These are phyloP conservation scores for Cryoendolithus antarcticus DNA, from an alignment of 2,329 filamentous ascomycete genomes.

Conservation along the genomic window DNA sequence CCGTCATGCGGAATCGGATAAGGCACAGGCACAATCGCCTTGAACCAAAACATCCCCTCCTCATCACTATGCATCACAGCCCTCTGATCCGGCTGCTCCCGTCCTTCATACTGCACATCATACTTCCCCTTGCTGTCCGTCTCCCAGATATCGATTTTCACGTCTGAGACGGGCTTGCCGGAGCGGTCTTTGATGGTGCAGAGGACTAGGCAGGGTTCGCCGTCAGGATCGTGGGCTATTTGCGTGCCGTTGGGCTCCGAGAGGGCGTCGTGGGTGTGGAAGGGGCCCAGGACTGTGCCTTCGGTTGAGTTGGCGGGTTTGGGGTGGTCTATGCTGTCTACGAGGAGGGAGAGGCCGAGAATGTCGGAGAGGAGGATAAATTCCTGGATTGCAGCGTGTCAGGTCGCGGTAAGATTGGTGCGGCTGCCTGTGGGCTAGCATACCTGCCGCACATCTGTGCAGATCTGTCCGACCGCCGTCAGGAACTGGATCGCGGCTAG, in stretches of 20 bases:
- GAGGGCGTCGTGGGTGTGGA: slow-evolving; percentile 69
- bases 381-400: slow-evolving; percentile 17
- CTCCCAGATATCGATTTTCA: slow-evolving; percentile 75
- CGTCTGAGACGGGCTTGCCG: slow-evolving; percentile 50
- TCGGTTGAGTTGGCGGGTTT: slow-evolving; percentile 60
- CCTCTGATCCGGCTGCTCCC: slow-evolving; percentile 55
- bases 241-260: slow-evolving; percentile 41
- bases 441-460: slow-evolving; percentile 60
- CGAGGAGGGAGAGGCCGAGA: slow-evolving; percentile 64
- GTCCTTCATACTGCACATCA: slow-evolving; percentile 62
- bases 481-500: slow-evolving; percentile 62
- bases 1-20: slow-evolving; percentile 80
- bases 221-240: slow-evolving; percentile 58
- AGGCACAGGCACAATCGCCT: slow-evolving; percentile 68
- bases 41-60: slow-evolving; percentile 72
- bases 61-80: slow-evolving; percentile 58
- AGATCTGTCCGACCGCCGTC: slow-evolving; percentile 60
- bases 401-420: neutral
- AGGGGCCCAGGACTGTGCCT: slow-evolving; percentile 69
- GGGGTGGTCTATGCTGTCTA: slow-evolving; percentile 74
- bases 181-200: slow-evolving; percentile 56
- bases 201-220: slow-evolving; percentile 59
- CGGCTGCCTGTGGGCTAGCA: slow-evolving; percentile 11
- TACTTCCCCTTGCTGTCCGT: slow-evolving; percentile 71
- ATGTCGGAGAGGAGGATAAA: slow-evolving; percentile 75